A percentile compares a stretch with the other conserved stretches of the same genome.
Evolutionary conservation across 1,284 basidiomycete species (phyloP).

Genomic region (Ustilago vetiveriae): DNA sequence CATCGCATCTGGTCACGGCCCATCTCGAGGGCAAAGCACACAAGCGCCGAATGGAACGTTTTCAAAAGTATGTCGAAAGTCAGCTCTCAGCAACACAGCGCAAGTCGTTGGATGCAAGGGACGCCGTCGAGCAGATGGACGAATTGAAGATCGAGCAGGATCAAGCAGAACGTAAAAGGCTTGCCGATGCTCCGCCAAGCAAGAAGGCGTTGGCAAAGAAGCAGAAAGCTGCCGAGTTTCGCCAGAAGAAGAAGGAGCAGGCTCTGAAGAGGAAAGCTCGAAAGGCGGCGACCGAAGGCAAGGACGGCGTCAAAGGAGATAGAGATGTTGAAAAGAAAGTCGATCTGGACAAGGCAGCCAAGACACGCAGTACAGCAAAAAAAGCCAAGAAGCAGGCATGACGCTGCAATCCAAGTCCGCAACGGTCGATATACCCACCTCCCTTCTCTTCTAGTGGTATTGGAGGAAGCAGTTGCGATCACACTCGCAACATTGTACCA

Average conservation of each 20-base stretch:
- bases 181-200: constrained; percentile 22
- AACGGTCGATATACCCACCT: constrained; percentile 29
- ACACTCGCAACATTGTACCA: neutral
- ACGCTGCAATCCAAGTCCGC: too few species aligned
- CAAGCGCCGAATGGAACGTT: constrained; percentile 38
- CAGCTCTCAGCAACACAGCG: constrained; percentile 23
- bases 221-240: constrained; percentile 30
- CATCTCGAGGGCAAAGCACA: constrained; percentile 39
- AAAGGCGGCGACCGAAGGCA: constrained; percentile 6
- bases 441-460: neutral
- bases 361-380: neutral
- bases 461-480: too few species aligned
- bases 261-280: constrained; percentile 21
- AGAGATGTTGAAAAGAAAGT: too few species aligned
- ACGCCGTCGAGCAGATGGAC: constrained; percentile 44
- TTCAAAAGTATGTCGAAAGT: constrained; percentile 24
- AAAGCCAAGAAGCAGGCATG: constrained; percentile 1
- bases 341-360: neutral
- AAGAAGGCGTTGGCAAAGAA: constrained; percentile 24
- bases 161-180: constrained; percentile 16
- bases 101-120: constrained; percentile 31
- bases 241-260: constrained; percentile 29
- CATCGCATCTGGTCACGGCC: constrained; percentile 19
- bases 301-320: neutral
- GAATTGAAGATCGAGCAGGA: constrained; percentile 27